Evolutionary conservation across 805 yeast genomes (phyloP).

Genomic region (Groenewaldozyma salmanticensis): DNA sequence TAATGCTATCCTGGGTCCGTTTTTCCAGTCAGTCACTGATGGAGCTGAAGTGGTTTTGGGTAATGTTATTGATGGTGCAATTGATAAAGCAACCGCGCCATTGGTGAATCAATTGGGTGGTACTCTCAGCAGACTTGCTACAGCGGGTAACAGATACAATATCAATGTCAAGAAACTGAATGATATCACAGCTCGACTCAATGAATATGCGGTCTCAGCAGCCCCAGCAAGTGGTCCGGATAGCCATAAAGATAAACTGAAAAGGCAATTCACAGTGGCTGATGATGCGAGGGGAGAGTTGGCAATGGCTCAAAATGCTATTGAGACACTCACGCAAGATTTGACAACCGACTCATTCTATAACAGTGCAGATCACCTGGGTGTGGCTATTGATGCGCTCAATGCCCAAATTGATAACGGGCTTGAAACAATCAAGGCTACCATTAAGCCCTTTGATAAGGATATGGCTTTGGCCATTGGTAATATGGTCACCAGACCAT

Average conservation of each 20-base stretch:
- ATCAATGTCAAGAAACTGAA: slow-evolving; percentile 15
- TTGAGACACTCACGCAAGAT: neutral
- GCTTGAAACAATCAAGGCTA: slow-evolving; percentile 9
- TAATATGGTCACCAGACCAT: slow-evolving; percentile 12
- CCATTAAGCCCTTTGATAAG: slow-evolving; percentile 9
- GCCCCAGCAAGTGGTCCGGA: slow-evolving; percentile 2
- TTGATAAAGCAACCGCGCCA: slow-evolving; percentile 21
- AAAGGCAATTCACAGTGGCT: slow-evolving; percentile 1
- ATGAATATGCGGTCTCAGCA: neutral
- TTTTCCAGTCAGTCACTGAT: slow-evolving; percentile 24
- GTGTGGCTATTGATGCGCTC: slow-evolving; percentile 13
- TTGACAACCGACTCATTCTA: slow-evolving; percentile 2
- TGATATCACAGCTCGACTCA: slow-evolving; percentile 5
- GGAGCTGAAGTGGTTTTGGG: slow-evolving; percentile 27
- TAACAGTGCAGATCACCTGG: slow-evolving; percentile 10
- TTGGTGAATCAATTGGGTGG: slow-evolving; percentile 14
- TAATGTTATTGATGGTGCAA: slow-evolving; percentile 5
- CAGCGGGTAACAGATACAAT: slow-evolving; percentile 16
- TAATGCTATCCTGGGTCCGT: slow-evolving; percentile 21
- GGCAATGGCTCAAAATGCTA: slow-evolving; percentile 11
- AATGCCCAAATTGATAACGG: slow-evolving; percentile 18
- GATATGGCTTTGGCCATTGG: slow-evolving; percentile 10
- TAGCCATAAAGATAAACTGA: slow-evolving; percentile 4
- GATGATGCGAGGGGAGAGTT: slow-evolving; percentile 12
- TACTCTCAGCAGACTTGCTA: slow-evolving; percentile 14